Conservation (phyloP, 2,329 filamentous ascomycete species). For the Colletotrichum lindemuthianum region DNA sequence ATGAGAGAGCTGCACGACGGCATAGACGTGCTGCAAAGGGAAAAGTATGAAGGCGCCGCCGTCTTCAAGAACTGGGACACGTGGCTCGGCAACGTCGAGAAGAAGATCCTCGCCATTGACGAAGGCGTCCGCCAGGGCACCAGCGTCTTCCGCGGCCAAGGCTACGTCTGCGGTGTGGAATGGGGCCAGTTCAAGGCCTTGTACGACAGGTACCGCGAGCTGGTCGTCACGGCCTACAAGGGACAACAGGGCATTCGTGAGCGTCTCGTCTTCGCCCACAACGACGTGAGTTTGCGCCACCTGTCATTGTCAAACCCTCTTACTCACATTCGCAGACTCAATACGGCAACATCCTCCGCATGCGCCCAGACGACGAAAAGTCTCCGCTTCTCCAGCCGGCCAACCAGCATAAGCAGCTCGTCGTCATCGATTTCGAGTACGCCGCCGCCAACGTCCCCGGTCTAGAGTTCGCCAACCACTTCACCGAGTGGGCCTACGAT, state of each 20-base stretch:
- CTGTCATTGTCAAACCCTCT: neutral
- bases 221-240: conserved; percentile 78
- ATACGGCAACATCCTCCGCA: conserved; percentile 95
- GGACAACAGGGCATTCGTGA: conserved; percentile 73
- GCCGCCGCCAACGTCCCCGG: conserved; percentile 88
- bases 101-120: conserved; percentile 66
- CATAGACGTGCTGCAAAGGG: conserved; percentile 83
- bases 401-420: conserved; percentile 94
- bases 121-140: conserved; percentile 62
- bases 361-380: conserved; percentile 73
- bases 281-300: conserved; percentile 74
- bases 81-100: conserved; percentile 77
- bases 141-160: conserved; percentile 45
- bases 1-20: conserved; percentile 97
- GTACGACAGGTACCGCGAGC: conserved; percentile 80
- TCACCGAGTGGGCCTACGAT: conserved; percentile 98
- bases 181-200: conserved; percentile 82
- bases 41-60: conserved; percentile 80
- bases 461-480: conserved; percentile 96
- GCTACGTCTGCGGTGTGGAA: conserved; percentile 83
- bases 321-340: conserved; percentile 73
- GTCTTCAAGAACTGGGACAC: conserved; percentile 96
- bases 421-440: conserved; percentile 99
- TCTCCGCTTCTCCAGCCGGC: conserved; percentile 88
- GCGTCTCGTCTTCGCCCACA: conserved; percentile 92